Base-by-base conservation (phyloP, 257 asterid species). In the Ilex asprella region DNA sequence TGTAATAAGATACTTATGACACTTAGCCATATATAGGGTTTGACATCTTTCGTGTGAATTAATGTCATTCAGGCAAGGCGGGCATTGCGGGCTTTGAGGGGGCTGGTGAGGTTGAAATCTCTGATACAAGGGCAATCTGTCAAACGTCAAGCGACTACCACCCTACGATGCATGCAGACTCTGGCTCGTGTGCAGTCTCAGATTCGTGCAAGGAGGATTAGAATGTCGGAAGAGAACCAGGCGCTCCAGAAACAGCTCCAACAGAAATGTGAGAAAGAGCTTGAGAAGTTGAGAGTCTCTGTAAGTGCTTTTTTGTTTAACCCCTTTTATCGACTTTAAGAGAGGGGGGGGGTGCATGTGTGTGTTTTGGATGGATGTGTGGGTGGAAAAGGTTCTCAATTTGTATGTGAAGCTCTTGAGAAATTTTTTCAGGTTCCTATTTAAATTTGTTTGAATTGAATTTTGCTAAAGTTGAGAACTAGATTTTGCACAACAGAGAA, bases 111-210 rank as follows among this genome's bases (percentile, higher is more conserved):
- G 78, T 82, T 87, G 65, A 81, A 81, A 73, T 64, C 84, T 30
- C 57, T 87, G 81, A 68, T 87, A 54, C 78, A 70, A 59, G 91
- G 95, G 55, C 78, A 80, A 63, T 74, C 89, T 30, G 86, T 79
- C 35, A 79, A 75, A 67, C 79, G 86, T 31, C 96, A 87, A 72
- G 85, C 95, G 47, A 69, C 83, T 39, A 77, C 84, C 52, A 82
- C 88, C 59, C 67, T 85, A 67, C 74, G 69, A 70, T 76, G 87
- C 69, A 82, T 90, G 95, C 96, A 87, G 80, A 80, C 91, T 0
- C 51, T 87, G 68, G 82, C 87, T 63, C 95, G 73, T 31, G 75
- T 90, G 30, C 97, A 87, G 41, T 79, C 83, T 14, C 86, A 90
- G 76, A 67, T 87, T 67, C 95, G 86, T 27, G 83, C 73, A 0